These are phyloP conservation scores for Haematococcus lacustris DNA, from an alignment of 139 green algal species.

Conservation along the genomic window DNA sequence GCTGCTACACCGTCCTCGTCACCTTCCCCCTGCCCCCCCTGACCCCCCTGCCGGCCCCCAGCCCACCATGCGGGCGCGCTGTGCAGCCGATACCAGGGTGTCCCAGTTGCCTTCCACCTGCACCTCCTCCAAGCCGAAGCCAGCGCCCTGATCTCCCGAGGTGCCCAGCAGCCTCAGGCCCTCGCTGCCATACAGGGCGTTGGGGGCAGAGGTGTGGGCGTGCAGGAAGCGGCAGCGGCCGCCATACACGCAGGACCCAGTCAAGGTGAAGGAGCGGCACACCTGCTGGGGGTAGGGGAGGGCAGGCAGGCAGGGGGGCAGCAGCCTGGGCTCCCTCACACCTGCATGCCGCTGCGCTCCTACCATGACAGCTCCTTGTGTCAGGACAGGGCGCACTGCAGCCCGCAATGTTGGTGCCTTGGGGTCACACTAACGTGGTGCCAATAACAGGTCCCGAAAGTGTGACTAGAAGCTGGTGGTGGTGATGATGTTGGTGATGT, in stretches of 20 bases:
- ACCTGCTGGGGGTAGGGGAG: slow-evolving; percentile 18
- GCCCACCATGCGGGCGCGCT: too few species aligned
- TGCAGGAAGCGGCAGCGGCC: slow-evolving; percentile 86
- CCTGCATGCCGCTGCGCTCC: neutral
- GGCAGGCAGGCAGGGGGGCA: neutral
- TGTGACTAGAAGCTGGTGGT: neutral
- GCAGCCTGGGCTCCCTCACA: neutral
- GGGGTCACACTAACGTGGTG: neutral
- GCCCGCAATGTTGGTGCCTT: neutral
- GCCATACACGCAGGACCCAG: slow-evolving; percentile 78
- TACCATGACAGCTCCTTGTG: neutral
- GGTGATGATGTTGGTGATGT: neutral
- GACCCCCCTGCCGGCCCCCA: too few species aligned
- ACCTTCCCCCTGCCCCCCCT: too few species aligned
- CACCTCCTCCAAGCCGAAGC: too few species aligned
- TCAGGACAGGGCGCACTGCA: neutral
- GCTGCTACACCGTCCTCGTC: too few species aligned
- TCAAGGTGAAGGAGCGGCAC: slow-evolving; percentile 65
- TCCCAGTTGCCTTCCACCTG: too few species aligned
- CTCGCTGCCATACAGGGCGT: neutral
- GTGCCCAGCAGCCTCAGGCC: too few species aligned
- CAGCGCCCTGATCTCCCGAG: too few species aligned
- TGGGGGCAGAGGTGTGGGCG: slow-evolving; percentile 6
- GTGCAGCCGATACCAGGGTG: too few species aligned
- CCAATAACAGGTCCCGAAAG: neutral